Conservation (phyloP, 2,329 filamentous ascomycete genomes). For the Cordyceps javanica region DNA sequence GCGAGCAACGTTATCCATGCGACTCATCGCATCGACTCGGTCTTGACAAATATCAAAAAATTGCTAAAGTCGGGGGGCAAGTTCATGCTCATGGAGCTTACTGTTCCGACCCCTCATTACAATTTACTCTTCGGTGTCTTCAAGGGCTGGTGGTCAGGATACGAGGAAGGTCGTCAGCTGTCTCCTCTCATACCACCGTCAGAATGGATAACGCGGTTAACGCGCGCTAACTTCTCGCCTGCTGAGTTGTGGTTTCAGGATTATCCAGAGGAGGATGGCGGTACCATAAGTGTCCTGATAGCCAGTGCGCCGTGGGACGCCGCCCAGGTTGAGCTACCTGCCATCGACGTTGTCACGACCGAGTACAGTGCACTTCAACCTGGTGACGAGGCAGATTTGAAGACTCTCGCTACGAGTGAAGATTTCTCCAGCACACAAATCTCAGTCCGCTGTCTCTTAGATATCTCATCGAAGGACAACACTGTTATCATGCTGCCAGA, state of each 20-base stretch:
- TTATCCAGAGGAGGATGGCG: not conserved
- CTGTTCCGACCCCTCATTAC: constrained; percentile 17
- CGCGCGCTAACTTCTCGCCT: constrained; percentile 1
- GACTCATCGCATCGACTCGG: constrained; percentile 18
- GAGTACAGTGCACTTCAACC: not conserved
- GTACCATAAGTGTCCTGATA: not conserved
- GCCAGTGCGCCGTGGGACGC: not conserved
- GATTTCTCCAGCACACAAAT: not conserved
- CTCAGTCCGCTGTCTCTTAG: not conserved
- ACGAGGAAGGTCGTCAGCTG: constrained; percentile 19
- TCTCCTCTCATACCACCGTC: constrained; percentile 8
- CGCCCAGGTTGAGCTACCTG: not conserved
- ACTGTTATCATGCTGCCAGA: not conserved
- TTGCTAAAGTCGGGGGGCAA: constrained; percentile 39
- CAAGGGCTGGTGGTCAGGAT: constrained; percentile 32
- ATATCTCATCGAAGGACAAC: not conserved
- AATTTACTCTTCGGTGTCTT: constrained; percentile 27
- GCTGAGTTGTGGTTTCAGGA: not conserved
- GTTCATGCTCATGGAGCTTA: constrained; percentile 37
- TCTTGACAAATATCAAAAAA: constrained; percentile 16
- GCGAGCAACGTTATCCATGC: constrained; percentile 34
- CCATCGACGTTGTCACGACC: not conserved
- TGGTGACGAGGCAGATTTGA: not conserved
- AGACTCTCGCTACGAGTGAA: not conserved
- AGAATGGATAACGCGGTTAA: constrained; percentile 8